phyloP scores from a whole-genome alignment of 139 green algal genomes.

The Eudorina sp. region DNA sequence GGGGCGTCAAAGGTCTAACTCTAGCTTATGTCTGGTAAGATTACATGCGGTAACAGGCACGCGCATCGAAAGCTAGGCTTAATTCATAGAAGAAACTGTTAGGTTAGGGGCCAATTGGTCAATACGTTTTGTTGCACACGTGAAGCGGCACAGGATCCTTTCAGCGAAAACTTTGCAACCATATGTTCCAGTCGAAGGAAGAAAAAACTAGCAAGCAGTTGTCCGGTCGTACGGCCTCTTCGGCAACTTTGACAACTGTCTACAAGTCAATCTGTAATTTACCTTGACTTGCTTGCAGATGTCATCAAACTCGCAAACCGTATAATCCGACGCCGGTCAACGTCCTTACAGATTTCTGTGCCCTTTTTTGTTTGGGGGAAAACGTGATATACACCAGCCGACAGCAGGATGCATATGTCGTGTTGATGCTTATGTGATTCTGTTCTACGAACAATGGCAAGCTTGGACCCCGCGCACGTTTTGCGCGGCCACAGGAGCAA shows the following conservation, averaged over 20 bases:
- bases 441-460: constrained; percentile 29
- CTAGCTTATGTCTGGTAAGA: background rate
- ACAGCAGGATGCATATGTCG: background rate
- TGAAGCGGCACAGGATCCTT: background rate
- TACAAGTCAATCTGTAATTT: too few relatives aligned
- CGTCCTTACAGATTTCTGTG: too few relatives aligned
- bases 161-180: background rate
- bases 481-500: constrained; percentile 23
- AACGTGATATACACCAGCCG: too few relatives aligned
- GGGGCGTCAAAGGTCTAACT: constrained; percentile 3
- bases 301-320: too few relatives aligned
- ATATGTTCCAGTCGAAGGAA: background rate
- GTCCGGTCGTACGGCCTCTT: too few relatives aligned
- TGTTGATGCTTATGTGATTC: background rate
- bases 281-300: too few relatives aligned
- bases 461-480: background rate
- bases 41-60: background rate
- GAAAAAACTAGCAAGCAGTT: too few relatives aligned
- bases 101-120: background rate
- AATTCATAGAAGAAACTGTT: constrained; percentile 7
- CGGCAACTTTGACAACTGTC: too few relatives aligned
- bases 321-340: too few relatives aligned
- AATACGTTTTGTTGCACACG: background rate
- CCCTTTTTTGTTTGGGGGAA: too few relatives aligned
- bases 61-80: background rate